Conservation (phyloP, 2,329 filamentous ascomycete species). For the Sordariomycetes sp. region DNA sequence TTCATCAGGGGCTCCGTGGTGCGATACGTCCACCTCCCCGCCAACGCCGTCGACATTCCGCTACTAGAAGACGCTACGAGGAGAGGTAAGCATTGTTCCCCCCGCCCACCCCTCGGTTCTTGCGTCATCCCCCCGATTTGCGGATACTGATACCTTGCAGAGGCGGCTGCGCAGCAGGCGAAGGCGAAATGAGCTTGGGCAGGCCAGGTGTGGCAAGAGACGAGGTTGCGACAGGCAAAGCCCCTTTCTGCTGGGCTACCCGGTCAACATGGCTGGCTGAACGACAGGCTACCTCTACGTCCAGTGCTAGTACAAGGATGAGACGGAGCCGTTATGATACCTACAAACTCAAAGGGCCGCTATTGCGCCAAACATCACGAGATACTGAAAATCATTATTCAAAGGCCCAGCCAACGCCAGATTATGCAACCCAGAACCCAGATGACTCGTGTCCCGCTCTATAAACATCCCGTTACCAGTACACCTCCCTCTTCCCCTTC, state of each 20-base stretch:
- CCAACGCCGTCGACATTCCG: conserved; percentile 71
- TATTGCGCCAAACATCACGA: neutral
- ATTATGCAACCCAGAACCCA: neutral
- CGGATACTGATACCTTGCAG: conserved; percentile 18
- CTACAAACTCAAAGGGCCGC: neutral
- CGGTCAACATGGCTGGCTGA: neutral
- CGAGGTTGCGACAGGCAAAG: neutral
- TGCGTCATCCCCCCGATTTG: neutral
- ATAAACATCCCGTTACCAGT: conserved; percentile 21
- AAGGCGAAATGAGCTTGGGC: conserved; percentile 36
- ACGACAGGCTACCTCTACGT: neutral
- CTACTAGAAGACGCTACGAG: conserved; percentile 84
- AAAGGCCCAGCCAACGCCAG: neutral
- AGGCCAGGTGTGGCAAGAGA: neutral
- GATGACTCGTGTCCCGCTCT: neutral
- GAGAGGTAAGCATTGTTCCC: conserved; percentile 44
- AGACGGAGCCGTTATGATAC: neutral
- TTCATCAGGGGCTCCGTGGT: conserved; percentile 92
- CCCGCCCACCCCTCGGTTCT: neutral
- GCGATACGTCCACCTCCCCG: conserved; percentile 81
- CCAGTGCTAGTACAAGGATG: neutral
- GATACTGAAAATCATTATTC: neutral
- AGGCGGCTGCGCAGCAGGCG: conserved; percentile 45
- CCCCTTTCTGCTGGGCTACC: neutral
- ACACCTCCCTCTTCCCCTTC: conserved; percentile 25